A percentile compares a stretch with the other conserved stretches of the same genome.
Conservation (phyloP, 2,329 filamentous ascomycete species). For the Plenodomus lindquistii region DNA sequence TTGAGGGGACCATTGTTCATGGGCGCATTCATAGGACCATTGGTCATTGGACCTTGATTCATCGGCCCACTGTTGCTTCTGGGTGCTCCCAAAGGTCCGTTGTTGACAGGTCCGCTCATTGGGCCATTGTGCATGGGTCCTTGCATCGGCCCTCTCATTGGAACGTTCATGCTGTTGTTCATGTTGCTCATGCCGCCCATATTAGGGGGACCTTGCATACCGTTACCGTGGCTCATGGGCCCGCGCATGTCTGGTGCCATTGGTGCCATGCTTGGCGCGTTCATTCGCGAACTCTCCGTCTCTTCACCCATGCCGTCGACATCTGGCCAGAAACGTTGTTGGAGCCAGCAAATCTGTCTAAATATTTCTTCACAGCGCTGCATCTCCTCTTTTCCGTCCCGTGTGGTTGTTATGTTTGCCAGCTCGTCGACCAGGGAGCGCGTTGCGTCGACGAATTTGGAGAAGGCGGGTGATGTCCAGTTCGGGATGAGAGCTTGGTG, state of each 20-base stretch:
- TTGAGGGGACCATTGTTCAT: slow-evolving; percentile 1
- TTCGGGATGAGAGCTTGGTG: slow-evolving; percentile 57
- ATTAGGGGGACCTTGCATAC: slow-evolving; percentile 7
- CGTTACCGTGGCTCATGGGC: not conserved
- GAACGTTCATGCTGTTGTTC: slow-evolving; percentile 8
- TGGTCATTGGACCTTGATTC: slow-evolving; percentile 6
- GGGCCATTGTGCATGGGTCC: slow-evolving; percentile 3
- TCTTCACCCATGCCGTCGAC: slow-evolving; percentile 56
- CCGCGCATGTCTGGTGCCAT: slow-evolving; percentile 12
- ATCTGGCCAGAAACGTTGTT: slow-evolving; percentile 55
- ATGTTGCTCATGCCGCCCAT: slow-evolving; percentile 9
- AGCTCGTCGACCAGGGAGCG: slow-evolving; percentile 55
- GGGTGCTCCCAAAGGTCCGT: slow-evolving; percentile 7
- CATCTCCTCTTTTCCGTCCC: slow-evolving; percentile 55
- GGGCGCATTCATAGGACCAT: slow-evolving; percentile 23
- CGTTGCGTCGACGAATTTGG: slow-evolving; percentile 55
- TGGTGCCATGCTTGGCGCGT: slow-evolving; percentile 12
- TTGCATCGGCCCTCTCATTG: slow-evolving; percentile 3
- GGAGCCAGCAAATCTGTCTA: slow-evolving; percentile 53
- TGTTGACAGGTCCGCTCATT: slow-evolving; percentile 13
- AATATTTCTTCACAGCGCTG: slow-evolving; percentile 52
- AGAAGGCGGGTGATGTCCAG: slow-evolving; percentile 55
- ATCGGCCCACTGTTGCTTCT: not conserved
- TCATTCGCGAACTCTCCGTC: slow-evolving; percentile 39
- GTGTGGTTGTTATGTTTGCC: slow-evolving; percentile 51